A percentile compares a stretch with the other conserved stretches of the same genome.
Conservation (phyloP, 208 protist species). For the Balamuthia mandrillaris region DNA sequence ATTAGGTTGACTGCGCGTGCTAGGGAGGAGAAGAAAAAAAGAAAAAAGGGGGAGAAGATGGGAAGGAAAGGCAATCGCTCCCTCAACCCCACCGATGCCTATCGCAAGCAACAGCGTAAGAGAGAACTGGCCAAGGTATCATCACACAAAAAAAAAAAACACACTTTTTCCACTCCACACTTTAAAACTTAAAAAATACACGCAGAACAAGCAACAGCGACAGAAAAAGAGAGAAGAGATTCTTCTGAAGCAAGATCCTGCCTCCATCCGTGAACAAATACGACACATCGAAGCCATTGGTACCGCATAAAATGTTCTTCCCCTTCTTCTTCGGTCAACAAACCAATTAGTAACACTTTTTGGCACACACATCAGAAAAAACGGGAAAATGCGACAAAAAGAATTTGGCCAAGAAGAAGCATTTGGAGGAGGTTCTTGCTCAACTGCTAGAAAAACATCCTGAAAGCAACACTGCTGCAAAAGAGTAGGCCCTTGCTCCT, state of each 20-base stretch:
- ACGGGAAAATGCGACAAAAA: constrained; percentile 5
- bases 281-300: constrained; percentile 15
- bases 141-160: neutral
- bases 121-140: constrained; percentile 34
- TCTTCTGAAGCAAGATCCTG: neutral
- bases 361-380: neutral
- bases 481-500: neutral
- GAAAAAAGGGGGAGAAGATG: too few relatives aligned
- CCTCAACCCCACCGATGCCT: constrained; percentile 42
- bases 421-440: neutral
- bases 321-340: neutral
- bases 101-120: constrained; percentile 40
- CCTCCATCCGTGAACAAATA: constrained; percentile 12
- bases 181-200: neutral
- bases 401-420: constrained; percentile 14
- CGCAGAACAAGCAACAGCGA: neutral
- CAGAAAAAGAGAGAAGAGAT: neutral
- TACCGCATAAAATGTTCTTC: neutral
- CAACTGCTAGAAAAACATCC: neutral
- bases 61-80: neutral
- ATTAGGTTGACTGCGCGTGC: too few relatives aligned
- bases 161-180: neutral
- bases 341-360: neutral
- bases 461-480: neutral
- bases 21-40: too few relatives aligned